Evolutionary conservation across 139 green algal species (phyloP).

Genomic region (Chlamydomonas incerta): DNA sequence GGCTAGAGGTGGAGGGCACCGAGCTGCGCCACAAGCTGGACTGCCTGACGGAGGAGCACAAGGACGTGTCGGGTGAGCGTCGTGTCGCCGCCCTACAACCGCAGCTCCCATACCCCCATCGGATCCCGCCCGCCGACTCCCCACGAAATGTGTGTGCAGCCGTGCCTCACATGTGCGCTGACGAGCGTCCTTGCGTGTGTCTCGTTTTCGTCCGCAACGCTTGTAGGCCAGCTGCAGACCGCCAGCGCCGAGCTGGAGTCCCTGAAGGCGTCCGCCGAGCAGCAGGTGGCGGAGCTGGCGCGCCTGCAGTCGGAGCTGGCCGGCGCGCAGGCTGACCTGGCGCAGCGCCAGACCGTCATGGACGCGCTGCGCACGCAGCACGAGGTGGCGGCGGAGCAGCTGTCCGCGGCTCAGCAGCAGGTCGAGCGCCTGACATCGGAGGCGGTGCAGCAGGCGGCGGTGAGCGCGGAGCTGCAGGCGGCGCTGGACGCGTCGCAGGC

Average conservation of each 20-base stretch:
- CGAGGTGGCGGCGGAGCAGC: background rate
- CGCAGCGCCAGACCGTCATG: background rate
- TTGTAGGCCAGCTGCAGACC: background rate
- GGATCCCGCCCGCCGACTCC: background rate
- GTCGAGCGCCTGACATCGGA: background rate
- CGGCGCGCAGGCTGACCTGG: background rate
- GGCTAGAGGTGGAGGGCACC: slow-evolving; percentile 15
- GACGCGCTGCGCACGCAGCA: background rate
- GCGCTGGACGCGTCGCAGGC: slow-evolving; percentile 7
- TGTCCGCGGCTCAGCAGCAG: background rate
- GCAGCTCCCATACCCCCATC: too few species aligned
- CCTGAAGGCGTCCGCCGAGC: background rate
- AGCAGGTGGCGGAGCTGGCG: slow-evolving; percentile 44
- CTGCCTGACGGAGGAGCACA: background rate
- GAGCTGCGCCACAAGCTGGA: slow-evolving; percentile 23
- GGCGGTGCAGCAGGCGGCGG: background rate
- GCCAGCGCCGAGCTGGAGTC: background rate
- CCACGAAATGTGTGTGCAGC: too few species aligned
- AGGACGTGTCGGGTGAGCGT: background rate
- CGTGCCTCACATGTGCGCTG: too few species aligned
- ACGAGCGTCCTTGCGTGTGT: too few species aligned
- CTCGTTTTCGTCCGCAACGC: background rate
- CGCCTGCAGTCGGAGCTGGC: background rate
- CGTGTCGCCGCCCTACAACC: too few species aligned
- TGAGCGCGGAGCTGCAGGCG: background rate